Conservation (phyloP, 169 alveolate genomes). For the Cryptosporidium muris region DNA sequence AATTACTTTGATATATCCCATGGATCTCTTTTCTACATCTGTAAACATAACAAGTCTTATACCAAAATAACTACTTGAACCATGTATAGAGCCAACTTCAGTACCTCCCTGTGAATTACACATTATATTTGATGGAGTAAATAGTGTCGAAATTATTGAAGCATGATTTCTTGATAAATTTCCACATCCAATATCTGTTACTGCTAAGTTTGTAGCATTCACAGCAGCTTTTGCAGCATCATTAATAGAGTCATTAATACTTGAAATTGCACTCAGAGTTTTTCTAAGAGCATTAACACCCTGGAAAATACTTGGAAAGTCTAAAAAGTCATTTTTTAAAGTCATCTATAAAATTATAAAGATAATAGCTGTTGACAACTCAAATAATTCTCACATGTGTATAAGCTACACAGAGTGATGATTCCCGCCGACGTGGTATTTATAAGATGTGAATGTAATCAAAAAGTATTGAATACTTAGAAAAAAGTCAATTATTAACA, state of each 20-base stretch:
- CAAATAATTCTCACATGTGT: too few relatives aligned
- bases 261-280: conserved; percentile 22
- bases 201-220: not conserved
- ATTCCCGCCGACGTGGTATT: too few relatives aligned
- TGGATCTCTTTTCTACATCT: conserved; percentile 17
- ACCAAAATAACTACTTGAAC: conserved; percentile 4
- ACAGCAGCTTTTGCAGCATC: conserved; percentile 13
- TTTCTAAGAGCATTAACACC: conserved; percentile 3
- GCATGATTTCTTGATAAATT: not conserved
- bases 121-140: not conserved
- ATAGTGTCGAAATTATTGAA: not conserved
- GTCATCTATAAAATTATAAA: too few relatives aligned
- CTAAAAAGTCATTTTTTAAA: too few relatives aligned
- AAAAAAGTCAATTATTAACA: too few relatives aligned
- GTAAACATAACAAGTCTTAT: conserved; percentile 9
- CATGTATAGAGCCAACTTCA: conserved; percentile 49
- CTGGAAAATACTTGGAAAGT: not conserved
- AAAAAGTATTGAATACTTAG: too few relatives aligned
- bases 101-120: not conserved
- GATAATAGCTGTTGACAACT: too few relatives aligned
- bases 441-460: too few relatives aligned
- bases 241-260: conserved; percentile 31
- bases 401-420: too few relatives aligned
- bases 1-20: conserved; percentile 27
- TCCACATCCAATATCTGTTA: not conserved